Evolutionary conservation across 805 yeast species (phyloP), one percentile per base, ranked within the genome.

Genomic region (Nakazawaea holstii): DNA sequence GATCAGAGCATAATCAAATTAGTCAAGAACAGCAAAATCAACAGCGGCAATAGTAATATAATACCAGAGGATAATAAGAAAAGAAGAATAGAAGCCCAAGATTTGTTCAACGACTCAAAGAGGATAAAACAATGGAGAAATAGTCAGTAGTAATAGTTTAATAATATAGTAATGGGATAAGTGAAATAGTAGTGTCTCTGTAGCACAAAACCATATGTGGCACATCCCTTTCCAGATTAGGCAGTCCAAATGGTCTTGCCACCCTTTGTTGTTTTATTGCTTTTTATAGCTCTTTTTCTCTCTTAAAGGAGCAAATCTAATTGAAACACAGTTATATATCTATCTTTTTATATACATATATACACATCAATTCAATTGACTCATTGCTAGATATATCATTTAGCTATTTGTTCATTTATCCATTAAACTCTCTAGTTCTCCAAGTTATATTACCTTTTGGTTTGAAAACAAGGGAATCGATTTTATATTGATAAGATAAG

Each of bases 1-100:
- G 50, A 48, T 33, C 28, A 30, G 20, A 33, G 43, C 11, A 39
- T 48, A 2, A 13, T 48, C 15, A 39, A 43, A 20, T 35, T 48
- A 37, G 41, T 48, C 14, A 33, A 38, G 10, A 24, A 15, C 15
- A 40, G 41, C 10, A 45, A 39, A 24, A 33, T 44, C 14, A 36
- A 37, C 17, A 38, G 36, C 15, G 28, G 17, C 27, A 35, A 6
- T 14, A 37, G 39, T 7, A 17, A 30, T 2, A 36, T 36, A 17
- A 8, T 31, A 9, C 43, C 24, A 8, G 32, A 30, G 24, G 35
- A 35, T 10, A 31, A 24, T 17, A 38, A 31, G 10, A 38, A 45
- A 39, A 45, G 41, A 26, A 7, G 36, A 15, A 43, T 29, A 29
- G 38, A 42, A 26, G 20, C 31, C 3, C 30, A 32, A 9, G 44